Percentiles rank a stretch among this genome's conserved stretches.
Conservation (phyloP, 129 eudicot species). For the Flaveria sonorensis region DNA sequence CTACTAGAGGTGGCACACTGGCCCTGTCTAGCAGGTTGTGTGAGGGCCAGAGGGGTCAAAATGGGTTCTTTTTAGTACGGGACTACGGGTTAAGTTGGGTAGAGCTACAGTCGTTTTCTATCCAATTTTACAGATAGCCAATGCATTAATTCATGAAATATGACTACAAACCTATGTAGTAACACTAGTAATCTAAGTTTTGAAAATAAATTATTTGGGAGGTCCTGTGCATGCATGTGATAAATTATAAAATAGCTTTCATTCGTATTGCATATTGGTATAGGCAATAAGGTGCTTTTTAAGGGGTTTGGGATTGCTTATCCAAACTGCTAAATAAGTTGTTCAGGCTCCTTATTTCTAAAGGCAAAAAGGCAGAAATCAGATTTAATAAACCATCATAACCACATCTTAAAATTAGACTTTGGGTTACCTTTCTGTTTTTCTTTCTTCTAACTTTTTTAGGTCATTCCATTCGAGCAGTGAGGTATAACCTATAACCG, state of each 20-base stretch:
- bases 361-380: no score
- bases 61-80: not conserved
- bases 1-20: not conserved
- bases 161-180: not conserved
- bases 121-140: not conserved
- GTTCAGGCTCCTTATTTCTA: no score
- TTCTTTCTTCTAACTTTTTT: not conserved
- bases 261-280: not conserved
- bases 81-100: not conserved
- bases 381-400: not conserved
- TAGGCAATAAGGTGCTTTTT: not conserved
- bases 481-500: not conserved
- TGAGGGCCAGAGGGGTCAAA: not conserved
- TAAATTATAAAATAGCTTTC: not conserved
- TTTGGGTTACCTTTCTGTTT: not conserved
- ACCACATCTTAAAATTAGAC: not conserved
- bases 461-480: not conserved
- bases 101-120: not conserved
- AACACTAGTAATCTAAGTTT: not conserved
- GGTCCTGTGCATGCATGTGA: not conserved
- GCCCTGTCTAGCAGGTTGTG: not conserved
- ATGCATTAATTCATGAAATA: not conserved
- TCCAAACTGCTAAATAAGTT: no score
- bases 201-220: not conserved
- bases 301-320: no score